phyloP scores from a whole-genome alignment of 225 moss, liverwort and hornwort species.

The Pleurozium schreberi region DNA sequence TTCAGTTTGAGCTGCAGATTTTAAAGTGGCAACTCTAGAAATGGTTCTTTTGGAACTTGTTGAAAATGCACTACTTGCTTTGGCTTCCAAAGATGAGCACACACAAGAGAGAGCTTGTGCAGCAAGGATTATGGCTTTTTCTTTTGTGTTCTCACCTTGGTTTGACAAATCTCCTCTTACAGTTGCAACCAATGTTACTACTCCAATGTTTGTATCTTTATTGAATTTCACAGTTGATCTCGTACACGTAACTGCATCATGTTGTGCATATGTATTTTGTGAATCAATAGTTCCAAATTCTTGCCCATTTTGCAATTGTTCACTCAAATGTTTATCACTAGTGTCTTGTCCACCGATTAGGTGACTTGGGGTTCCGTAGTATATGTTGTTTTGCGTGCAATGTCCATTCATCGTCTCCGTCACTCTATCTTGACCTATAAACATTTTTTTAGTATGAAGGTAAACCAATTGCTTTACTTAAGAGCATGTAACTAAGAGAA shows the following conservation, averaged over 20 bases:
- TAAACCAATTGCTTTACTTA: neutral
- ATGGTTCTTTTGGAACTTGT: neutral
- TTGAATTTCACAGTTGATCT: slow-evolving; percentile 34
- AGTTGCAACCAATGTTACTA: slow-evolving; percentile 31
- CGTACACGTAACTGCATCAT: slow-evolving; percentile 40
- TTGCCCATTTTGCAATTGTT: neutral
- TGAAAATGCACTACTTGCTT: slow-evolving; percentile 21
- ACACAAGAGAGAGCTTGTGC: slow-evolving; percentile 29
- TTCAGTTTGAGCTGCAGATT: neutral
- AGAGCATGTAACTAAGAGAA: neutral
- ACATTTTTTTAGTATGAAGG: no score
- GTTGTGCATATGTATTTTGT: neutral
- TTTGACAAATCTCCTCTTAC: slow-evolving; percentile 7
- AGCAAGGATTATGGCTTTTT: slow-evolving; percentile 37
- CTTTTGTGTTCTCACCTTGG: slow-evolving; percentile 12
- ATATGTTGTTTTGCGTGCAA: neutral
- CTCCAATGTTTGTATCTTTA: slow-evolving; percentile 21
- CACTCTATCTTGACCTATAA: neutral
- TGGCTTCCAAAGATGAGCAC: slow-evolving; percentile 30
- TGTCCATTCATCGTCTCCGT: neutral
- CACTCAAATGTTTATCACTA: neutral
- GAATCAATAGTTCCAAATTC: neutral
- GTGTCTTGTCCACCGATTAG: neutral
- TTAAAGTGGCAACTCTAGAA: neutral
- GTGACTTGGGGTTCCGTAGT: neutral